A percentile compares a stretch with the other conserved stretches of the same genome.
phyloP scores from a whole-genome alignment of 768 basidiomycete genomes.

The Lentinula sp. region DNA sequence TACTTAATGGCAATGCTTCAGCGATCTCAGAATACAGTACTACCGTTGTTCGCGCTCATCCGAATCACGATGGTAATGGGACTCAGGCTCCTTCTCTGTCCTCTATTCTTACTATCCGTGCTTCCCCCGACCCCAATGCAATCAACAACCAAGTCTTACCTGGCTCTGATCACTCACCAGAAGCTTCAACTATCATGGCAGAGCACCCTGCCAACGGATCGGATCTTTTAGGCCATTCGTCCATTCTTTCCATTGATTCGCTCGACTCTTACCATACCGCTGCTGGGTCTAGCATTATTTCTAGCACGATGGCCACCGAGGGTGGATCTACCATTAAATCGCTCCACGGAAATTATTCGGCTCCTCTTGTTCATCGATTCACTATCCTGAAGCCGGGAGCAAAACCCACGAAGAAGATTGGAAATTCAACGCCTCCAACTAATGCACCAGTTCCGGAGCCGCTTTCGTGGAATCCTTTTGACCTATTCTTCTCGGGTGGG shows the following conservation, averaged over 20 bases:
- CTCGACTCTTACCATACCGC: constrained; percentile 66
- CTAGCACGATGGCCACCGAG: constrained; percentile 63
- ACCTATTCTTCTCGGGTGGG: constrained; percentile 72
- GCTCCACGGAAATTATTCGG: constrained; percentile 30
- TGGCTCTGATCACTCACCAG: constrained; percentile 16
- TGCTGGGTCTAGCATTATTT: constrained; percentile 40
- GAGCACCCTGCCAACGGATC: constrained; percentile 19
- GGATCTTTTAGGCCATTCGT: constrained; percentile 37
- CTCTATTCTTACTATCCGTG: constrained; percentile 68
- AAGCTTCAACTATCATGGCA: constrained; percentile 8
- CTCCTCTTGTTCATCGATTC: constrained; percentile 74
- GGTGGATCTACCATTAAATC: constrained; percentile 66
- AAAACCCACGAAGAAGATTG: constrained; percentile 42
- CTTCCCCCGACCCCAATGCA: constrained; percentile 44
- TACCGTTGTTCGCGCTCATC: constrained; percentile 53
- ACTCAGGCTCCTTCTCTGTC: constrained; percentile 51
- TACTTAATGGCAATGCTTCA: constrained; percentile 22
- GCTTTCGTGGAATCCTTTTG: constrained; percentile 66
- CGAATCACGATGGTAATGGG: constrained; percentile 26
- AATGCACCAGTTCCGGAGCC: constrained; percentile 10
- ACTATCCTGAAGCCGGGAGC: constrained; percentile 77
- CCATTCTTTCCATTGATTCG: constrained; percentile 51
- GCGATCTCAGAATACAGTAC: constrained; percentile 62
- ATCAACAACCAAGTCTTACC: constrained; percentile 35
- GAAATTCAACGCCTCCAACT: constrained; percentile 22